phyloP scores from a whole-genome alignment of 108 stramenopile genomes.

The Hondaea fermentalgiana region DNA sequence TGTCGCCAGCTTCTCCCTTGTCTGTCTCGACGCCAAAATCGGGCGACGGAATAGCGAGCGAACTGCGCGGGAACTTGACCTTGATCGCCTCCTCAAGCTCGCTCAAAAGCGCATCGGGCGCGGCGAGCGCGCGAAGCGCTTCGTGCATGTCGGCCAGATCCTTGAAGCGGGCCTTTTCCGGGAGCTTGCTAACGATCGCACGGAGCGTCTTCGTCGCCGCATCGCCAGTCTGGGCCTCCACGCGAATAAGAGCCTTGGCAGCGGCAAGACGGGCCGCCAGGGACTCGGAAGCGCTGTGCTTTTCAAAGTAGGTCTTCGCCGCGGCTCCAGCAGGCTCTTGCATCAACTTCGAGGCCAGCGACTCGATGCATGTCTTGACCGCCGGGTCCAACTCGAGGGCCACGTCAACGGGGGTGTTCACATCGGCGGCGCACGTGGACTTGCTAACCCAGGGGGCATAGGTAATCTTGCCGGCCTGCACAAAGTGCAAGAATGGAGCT shows the following conservation, averaged over 20 bases:
- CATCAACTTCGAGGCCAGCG: not conserved
- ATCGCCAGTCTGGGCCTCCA: not conserved
- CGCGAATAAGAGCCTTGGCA: not conserved
- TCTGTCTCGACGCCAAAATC: not conserved
- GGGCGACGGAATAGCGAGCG: not conserved
- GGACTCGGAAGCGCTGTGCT: not conserved
- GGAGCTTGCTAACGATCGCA: not conserved
- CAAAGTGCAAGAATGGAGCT: not conserved
- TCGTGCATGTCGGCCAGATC: not conserved
- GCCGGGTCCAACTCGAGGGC: not conserved
- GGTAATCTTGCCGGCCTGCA: not conserved
- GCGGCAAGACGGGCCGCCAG: not conserved
- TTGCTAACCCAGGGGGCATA: not conserved
- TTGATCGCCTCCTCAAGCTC: not conserved
- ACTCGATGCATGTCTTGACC: not conserved
- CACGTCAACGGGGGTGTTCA: not conserved
- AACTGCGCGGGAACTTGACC: not conserved
- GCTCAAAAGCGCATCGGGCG: not conserved
- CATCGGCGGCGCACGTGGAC: not conserved
- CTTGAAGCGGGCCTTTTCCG: not conserved
- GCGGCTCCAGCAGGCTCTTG: not conserved
- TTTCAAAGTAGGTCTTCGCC: not conserved
- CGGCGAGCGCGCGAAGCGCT: not conserved
- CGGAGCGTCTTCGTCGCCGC: not conserved
- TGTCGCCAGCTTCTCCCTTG: not conserved